These are phyloP conservation scores for Echinosophora koreensis DNA, from an alignment of 306 rosid genomes.

Conservation along the genomic window DNA sequence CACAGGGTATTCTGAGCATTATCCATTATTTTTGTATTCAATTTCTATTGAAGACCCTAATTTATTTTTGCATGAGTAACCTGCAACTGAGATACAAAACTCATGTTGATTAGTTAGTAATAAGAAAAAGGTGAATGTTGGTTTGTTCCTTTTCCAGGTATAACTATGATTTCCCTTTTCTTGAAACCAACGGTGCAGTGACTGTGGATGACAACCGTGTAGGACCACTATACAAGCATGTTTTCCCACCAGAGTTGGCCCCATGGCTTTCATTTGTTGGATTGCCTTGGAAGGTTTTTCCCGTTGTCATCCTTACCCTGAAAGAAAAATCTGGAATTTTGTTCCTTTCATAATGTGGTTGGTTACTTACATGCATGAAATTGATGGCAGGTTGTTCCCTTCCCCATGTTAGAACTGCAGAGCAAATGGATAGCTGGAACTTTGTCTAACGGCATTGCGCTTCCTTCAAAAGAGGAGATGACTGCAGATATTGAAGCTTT, in stretches of 20 bases:
- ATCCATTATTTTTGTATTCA: constrained; percentile 19
- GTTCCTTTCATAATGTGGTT: background rate
- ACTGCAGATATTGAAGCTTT: constrained; percentile 63
- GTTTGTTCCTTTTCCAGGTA: constrained; percentile 57
- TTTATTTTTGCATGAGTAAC: background rate
- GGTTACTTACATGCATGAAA: background rate
- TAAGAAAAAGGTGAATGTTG: background rate
- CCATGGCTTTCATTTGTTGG: constrained; percentile 89
- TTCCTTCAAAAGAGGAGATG: constrained; percentile 78
- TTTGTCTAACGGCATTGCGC: constrained; percentile 65
- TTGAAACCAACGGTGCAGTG: constrained; percentile 67
- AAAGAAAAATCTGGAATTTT: constrained; percentile 3
- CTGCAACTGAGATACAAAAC: constrained; percentile 22
- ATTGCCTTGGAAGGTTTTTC: constrained; percentile 70
- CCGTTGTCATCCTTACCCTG: constrained; percentile 1
- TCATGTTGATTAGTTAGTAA: background rate
- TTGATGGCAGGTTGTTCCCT: constrained; percentile 67
- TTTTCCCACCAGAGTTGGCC: constrained; percentile 76
- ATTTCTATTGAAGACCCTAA: background rate
- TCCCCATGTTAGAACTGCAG: constrained; percentile 67
- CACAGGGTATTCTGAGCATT: constrained; percentile 68
- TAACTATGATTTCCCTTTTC: constrained; percentile 73
- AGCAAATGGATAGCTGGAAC: constrained; percentile 84
- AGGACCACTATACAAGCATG: constrained; percentile 84
- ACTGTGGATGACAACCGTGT: constrained; percentile 75